Evolutionary conservation across 1,284 basidiomycete species (phyloP).

Genomic region (Psilocybe mexicana): DNA sequence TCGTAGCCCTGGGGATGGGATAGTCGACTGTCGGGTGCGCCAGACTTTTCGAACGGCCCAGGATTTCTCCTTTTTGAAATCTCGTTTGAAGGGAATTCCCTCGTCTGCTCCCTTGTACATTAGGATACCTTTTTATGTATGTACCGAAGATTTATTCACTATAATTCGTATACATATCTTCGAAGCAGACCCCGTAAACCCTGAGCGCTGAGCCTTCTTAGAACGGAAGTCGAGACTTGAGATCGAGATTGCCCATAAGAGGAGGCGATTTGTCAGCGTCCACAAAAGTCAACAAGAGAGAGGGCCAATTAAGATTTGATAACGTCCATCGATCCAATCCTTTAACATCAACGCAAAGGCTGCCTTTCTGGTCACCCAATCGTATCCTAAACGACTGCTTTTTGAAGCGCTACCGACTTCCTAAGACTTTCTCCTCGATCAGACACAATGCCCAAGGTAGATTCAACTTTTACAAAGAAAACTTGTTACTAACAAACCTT

Average conservation of each 20-base stretch:
- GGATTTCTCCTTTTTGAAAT: too few species aligned
- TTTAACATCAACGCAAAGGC: background rate
- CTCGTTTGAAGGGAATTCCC: too few species aligned
- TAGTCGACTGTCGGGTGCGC: too few species aligned
- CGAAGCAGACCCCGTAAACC: too few species aligned
- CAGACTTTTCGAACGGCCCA: too few species aligned
- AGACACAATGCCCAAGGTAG: constrained; percentile 15
- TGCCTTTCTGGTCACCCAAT: background rate
- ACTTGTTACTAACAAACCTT: background rate
- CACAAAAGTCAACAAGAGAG: constrained; percentile 12
- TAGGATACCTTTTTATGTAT: too few species aligned
- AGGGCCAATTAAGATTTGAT: constrained; percentile 13
- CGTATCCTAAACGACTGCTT: background rate
- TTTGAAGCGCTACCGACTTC: background rate
- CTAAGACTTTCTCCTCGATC: background rate
- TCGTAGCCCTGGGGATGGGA: too few species aligned
- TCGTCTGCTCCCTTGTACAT: too few species aligned
- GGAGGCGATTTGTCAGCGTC: constrained; percentile 9
- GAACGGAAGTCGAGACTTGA: background rate
- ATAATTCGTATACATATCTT: too few species aligned
- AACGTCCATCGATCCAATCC: constrained; percentile 17
- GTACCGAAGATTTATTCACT: too few species aligned
- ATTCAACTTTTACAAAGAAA: background rate
- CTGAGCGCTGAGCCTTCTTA: too few species aligned
- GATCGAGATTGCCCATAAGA: background rate